Evolutionary conservation across 2,329 filamentous ascomycete species (phyloP).

Genomic region (Annulohypoxylon truncatum): DNA sequence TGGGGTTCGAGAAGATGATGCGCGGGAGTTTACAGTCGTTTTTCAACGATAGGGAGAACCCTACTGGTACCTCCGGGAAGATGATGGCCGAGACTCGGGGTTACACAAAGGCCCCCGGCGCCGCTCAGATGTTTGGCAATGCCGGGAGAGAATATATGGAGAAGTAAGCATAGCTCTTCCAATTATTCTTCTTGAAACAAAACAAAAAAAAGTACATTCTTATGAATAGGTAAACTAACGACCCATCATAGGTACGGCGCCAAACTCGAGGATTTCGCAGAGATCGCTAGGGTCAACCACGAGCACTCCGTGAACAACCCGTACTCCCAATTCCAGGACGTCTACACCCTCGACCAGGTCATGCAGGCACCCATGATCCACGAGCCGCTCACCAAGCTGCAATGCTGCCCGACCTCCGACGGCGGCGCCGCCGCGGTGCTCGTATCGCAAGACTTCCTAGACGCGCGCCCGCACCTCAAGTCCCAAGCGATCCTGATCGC

Average conservation of each 20-base stretch:
- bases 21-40: constrained; percentile 84
- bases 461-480: constrained; percentile 83
- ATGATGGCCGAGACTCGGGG: constrained; percentile 90
- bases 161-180: constrained; percentile 66
- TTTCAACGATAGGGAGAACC: constrained; percentile 87
- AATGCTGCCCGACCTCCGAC: constrained; percentile 97
- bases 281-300: constrained; percentile 94
- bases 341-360: constrained; percentile 89
- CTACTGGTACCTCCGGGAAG: constrained; percentile 74
- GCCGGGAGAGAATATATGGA: constrained; percentile 95
- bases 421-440: constrained; percentile 89
- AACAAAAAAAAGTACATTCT: neutral
- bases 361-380: constrained; percentile 81
- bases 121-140: constrained; percentile 96
- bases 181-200: too few relatives aligned
- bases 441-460: constrained; percentile 89
- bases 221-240: constrained; percentile 29
- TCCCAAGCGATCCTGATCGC: constrained; percentile 88
- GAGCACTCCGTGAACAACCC: constrained; percentile 91
- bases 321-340: constrained; percentile 96
- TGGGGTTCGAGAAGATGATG: constrained; percentile 99
- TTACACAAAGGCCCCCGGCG: constrained; percentile 82
- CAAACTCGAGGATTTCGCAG: constrained; percentile 85
- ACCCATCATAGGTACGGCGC: constrained; percentile 76
- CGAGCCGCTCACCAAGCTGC: constrained; percentile 93